Evolutionary conservation across 2,329 filamentous ascomycete genomes (phyloP).

Genomic region (Penicillium hesseltinei): DNA sequence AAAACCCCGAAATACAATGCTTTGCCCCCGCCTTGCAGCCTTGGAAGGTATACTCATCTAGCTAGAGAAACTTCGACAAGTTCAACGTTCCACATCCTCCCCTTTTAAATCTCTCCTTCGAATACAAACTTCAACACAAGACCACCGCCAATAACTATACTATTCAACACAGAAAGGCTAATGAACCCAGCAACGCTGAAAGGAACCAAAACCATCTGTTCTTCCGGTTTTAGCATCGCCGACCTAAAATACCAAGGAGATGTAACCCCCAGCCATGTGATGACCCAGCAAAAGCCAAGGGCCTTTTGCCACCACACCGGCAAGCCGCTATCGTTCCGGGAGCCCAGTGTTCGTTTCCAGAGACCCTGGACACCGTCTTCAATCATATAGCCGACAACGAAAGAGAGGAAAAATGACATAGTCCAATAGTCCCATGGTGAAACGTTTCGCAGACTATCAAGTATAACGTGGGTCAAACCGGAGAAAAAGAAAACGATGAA

Average conservation of each 20-base stretch:
- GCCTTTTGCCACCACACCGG: constrained; percentile 10
- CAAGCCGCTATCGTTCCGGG: background rate
- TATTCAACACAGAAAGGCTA: background rate
- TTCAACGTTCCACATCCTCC: background rate
- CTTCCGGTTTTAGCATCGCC: background rate
- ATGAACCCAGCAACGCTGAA: background rate
- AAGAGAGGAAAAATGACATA: constrained; percentile 25
- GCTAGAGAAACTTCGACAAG: too few species aligned
- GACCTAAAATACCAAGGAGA: constrained; percentile 18
- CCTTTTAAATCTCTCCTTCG: background rate
- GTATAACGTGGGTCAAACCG: constrained; percentile 22
- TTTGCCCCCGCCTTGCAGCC: too few species aligned
- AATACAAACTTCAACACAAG: background rate
- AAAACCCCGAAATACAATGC: too few species aligned
- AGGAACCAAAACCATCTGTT: background rate
- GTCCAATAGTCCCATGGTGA: constrained; percentile 17
- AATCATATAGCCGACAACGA: constrained; percentile 27
- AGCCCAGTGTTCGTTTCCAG: constrained; percentile 11
- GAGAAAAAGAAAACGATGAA: constrained; percentile 32
- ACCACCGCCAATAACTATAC: background rate
- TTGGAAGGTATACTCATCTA: too few species aligned
- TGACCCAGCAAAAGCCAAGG: constrained; percentile 14
- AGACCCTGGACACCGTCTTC: constrained; percentile 29
- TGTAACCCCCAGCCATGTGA: constrained; percentile 15
- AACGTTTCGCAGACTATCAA: constrained; percentile 18